Evolutionary conservation across 495 filamentous ascomycete species (phyloP).

Genomic region (Talaromyces proteolyticus): DNA sequence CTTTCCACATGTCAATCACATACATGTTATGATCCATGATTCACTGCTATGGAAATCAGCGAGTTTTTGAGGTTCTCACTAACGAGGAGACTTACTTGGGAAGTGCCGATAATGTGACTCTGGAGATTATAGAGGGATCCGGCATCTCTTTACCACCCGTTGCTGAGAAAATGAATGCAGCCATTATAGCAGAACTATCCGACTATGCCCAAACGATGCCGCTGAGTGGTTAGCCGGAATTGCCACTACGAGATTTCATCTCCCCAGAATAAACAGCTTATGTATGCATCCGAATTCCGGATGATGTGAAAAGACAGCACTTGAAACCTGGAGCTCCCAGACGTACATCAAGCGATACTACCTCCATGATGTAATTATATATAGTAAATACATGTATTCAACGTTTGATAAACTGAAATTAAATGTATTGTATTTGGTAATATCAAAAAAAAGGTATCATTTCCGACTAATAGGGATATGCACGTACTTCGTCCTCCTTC

Average conservation of each 20-base stretch:
- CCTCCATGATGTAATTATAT: too few species aligned
- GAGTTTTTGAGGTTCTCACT: background rate
- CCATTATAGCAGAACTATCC: background rate
- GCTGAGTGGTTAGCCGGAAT: background rate
- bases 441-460: background rate
- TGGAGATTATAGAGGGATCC: background rate
- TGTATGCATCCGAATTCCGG: too few species aligned
- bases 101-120: background rate
- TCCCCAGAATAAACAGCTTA: background rate
- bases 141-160: background rate
- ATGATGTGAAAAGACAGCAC: too few species aligned
- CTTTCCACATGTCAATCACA: background rate
- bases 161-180: background rate
- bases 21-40: background rate
- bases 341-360: too few species aligned
- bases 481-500: constrained; percentile 52
- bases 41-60: background rate
- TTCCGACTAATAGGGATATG: constrained; percentile 32
- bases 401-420: too few species aligned
- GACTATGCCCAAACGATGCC: background rate
- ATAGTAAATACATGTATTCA: too few species aligned
- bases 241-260: background rate
- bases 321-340: too few species aligned
- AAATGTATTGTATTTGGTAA: too few species aligned
- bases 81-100: constrained; percentile 1